A percentile compares a stretch with the other conserved stretches of the same genome.
Conservation (phyloP, 257 asterid species). For the Osmanthus fragrans region DNA sequence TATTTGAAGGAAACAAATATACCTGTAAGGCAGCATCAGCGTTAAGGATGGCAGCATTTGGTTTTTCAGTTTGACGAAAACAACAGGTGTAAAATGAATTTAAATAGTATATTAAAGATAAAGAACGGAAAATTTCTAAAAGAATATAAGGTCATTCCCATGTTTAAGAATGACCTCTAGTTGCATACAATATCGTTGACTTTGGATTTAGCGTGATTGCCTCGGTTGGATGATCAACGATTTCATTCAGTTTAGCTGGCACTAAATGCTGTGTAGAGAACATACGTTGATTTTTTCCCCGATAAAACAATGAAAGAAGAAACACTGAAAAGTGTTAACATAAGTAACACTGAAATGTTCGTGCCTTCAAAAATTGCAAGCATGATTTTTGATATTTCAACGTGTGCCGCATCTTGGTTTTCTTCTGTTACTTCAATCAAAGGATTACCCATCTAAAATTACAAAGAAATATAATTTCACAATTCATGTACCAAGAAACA, state of each 20-base stretch:
- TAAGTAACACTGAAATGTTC: not conserved
- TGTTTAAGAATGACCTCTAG: constrained; percentile 47
- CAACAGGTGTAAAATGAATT: constrained; percentile 41
- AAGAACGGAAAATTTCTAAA: not conserved
- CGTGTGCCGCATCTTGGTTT: constrained; percentile 58
- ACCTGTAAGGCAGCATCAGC: constrained; percentile 84
- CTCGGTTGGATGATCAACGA: constrained; percentile 55
- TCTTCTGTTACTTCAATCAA: constrained; percentile 64
- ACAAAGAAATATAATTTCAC: not conserved
- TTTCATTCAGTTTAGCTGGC: constrained; percentile 62
- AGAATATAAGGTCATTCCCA: not conserved
- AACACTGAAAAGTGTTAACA: not conserved
- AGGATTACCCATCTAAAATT: constrained; percentile 70
- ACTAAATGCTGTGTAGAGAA: not conserved
- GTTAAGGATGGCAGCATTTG: constrained; percentile 80
- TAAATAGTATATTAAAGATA: not conserved
- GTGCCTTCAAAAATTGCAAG: constrained; percentile 62
- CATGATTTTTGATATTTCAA: constrained; percentile 55
- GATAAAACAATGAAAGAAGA: not conserved
- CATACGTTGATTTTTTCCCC: not conserved
- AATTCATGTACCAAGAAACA: not conserved
- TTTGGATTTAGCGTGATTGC: constrained; percentile 64
- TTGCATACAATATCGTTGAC: constrained; percentile 64
- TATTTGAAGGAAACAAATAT: not conserved
- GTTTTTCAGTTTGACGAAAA: constrained; percentile 61